phyloP scores from a whole-genome alignment of 2,329 filamentous ascomycete genomes.

The Cercospora sojina region DNA sequence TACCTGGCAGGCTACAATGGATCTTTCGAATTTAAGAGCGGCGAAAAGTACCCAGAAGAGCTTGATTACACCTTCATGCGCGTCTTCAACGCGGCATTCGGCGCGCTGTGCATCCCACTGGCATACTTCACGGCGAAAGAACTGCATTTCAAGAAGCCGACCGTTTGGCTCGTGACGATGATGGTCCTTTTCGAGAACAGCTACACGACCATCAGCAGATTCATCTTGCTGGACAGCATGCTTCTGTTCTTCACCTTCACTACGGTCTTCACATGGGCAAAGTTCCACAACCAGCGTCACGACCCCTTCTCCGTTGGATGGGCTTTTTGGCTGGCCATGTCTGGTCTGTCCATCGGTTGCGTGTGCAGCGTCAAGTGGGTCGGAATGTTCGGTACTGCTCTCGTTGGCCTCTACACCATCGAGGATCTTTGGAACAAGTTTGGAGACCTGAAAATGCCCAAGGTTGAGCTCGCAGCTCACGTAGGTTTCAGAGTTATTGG shows the following conservation, averaged over 20 bases:
- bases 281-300: constrained; percentile 85
- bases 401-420: constrained; percentile 92
- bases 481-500: constrained; percentile 76
- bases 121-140: constrained; percentile 95
- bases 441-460: constrained; percentile 86
- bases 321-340: constrained; percentile 93
- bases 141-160: constrained; percentile 78
- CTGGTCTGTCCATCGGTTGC: constrained; percentile 92
- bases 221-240: constrained; percentile 98
- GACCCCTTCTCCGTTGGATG: constrained; percentile 87
- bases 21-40: constrained; percentile 98
- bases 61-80: constrained; percentile 99
- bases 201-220: constrained; percentile 97
- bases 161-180: constrained; percentile 91
- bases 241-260: constrained; percentile 97
- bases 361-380: constrained; percentile 99
- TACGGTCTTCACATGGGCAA: constrained; percentile 94
- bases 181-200: constrained; percentile 99
- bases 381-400: constrained; percentile 88
- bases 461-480: constrained; percentile 72
- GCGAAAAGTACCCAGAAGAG: constrained; percentile 89
- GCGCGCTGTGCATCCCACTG: constrained; percentile 85
- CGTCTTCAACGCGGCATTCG: constrained; percentile 93
- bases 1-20: constrained; percentile 98
- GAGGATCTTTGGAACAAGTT: constrained; percentile 99